These are phyloP conservation scores for Daldinia sp. DNA, from an alignment of 2,329 filamentous ascomycete species.

Conservation along the genomic window DNA sequence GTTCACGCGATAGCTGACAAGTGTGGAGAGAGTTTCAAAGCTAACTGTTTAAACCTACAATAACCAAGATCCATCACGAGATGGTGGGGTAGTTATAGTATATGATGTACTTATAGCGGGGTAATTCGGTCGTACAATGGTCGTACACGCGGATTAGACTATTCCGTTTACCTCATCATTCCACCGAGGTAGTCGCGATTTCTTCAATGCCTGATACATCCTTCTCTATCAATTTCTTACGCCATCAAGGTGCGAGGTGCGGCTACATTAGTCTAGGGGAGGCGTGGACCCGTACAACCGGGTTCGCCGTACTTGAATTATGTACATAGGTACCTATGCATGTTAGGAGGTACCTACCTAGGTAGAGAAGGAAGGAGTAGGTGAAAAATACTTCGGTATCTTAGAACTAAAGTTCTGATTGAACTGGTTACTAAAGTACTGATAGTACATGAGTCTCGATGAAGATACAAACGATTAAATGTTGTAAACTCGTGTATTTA, in stretches of 20 bases:
- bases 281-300: neutral
- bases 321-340: neutral
- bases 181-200: slow-evolving; percentile 29
- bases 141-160: slow-evolving; percentile 34
- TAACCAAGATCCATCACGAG: slow-evolving; percentile 29
- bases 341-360: too few species aligned
- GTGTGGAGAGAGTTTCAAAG: slow-evolving; percentile 27
- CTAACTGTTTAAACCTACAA: slow-evolving; percentile 9
- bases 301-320: neutral
- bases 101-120: slow-evolving; percentile 28
- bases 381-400: neutral
- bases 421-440: neutral
- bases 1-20: slow-evolving; percentile 35
- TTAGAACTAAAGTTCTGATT: neutral
- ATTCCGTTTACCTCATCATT: slow-evolving; percentile 39
- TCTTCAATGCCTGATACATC: neutral
- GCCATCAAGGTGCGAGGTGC: neutral
- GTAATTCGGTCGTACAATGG: slow-evolving; percentile 27
- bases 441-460: neutral
- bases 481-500: neutral
- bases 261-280: neutral
- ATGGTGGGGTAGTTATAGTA: slow-evolving; percentile 35
- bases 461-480: neutral
- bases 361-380: neutral
- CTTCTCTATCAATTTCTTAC: neutral